These are phyloP conservation scores for Penicillium steckii DNA, from an alignment of 495 filamentous ascomycete genomes.

Conservation along the genomic window DNA sequence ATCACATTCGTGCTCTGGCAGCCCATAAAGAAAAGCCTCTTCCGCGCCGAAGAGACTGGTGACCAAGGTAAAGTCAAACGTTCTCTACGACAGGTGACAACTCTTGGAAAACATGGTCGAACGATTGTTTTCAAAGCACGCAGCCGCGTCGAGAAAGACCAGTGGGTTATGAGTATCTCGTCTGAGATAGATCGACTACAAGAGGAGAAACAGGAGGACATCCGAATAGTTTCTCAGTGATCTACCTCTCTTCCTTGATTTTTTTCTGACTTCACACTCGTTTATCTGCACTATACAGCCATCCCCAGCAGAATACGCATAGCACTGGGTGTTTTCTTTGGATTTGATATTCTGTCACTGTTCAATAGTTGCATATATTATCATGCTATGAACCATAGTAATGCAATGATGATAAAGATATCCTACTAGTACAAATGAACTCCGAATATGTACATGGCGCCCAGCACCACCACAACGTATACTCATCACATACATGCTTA, in stretches of 20 bases:
- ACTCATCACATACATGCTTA: not conserved
- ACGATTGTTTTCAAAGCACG: slow-evolving; percentile 71
- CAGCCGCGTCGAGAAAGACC: slow-evolving; percentile 69
- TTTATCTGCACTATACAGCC: not conserved
- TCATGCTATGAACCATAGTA: slow-evolving; percentile 7
- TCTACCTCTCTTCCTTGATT: not conserved
- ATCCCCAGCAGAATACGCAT: not conserved
- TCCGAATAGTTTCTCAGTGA: slow-evolving; percentile 52
- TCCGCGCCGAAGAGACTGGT: slow-evolving; percentile 51
- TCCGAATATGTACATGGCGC: slow-evolving; percentile 9
- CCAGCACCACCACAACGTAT: not conserved
- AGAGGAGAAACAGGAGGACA: slow-evolving; percentile 53
- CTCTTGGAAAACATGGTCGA: slow-evolving; percentile 60
- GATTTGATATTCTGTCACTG: not conserved
- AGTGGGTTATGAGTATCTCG: slow-evolving; percentile 71
- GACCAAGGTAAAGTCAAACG: slow-evolving; percentile 42
- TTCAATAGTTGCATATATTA: slow-evolving; percentile 2
- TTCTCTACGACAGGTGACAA: slow-evolving; percentile 50
- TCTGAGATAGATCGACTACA: slow-evolving; percentile 73
- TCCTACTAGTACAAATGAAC: slow-evolving; percentile 1
- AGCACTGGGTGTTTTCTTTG: slow-evolving; percentile 8
- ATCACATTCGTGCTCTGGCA: slow-evolving; percentile 76
- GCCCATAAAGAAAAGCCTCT: slow-evolving; percentile 56
- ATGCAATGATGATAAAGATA: slow-evolving; percentile 30
- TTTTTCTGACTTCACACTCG: not conserved